Evolutionary conservation across 768 basidiomycete species (phyloP).

Genomic region (Leucogyrophana mollusca): DNA sequence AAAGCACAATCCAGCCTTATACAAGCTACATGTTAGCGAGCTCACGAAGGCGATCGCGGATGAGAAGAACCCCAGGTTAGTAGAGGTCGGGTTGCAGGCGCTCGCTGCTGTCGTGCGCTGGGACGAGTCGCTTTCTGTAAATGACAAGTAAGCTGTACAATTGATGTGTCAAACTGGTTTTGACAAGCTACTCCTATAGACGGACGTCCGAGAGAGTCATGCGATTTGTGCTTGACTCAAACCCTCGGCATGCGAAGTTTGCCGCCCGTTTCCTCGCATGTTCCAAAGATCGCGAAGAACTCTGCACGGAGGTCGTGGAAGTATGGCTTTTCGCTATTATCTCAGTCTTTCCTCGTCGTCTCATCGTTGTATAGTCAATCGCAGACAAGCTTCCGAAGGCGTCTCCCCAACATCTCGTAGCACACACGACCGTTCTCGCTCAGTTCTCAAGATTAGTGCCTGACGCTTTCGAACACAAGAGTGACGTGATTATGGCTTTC

Average conservation of each 20-base stretch:
- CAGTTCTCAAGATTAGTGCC: constrained; percentile 71
- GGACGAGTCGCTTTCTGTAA: constrained; percentile 55
- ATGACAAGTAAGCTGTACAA: constrained; percentile 59
- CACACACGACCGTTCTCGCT: constrained; percentile 68
- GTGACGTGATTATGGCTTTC: constrained; percentile 71
- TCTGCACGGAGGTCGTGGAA: constrained; percentile 58
- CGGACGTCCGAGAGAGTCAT: constrained; percentile 64
- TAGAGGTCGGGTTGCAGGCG: constrained; percentile 74
- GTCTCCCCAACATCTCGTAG: constrained; percentile 52
- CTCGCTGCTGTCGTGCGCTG: constrained; percentile 63
- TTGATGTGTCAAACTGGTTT: not conserved
- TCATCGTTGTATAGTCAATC: constrained; percentile 69
- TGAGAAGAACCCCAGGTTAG: constrained; percentile 50
- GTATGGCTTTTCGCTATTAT: constrained; percentile 41
- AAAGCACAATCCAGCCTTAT: constrained; percentile 74
- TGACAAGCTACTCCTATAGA: constrained; percentile 38
- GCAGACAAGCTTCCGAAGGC: constrained; percentile 47
- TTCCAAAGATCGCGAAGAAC: constrained; percentile 48
- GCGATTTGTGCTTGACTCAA: constrained; percentile 56
- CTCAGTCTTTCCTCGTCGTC: too few relatives aligned
- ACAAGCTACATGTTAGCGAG: constrained; percentile 72
- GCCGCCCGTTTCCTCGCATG: constrained; percentile 73
- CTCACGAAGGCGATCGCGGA: constrained; percentile 72
- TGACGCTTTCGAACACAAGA: constrained; percentile 74
- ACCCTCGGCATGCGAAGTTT: constrained; percentile 78